Percentiles rank a stretch among this genome's conserved stretches.
Evolutionary conservation across 2,329 filamentous ascomycete species (phyloP).

Genomic region (Thyridium curvatum): DNA sequence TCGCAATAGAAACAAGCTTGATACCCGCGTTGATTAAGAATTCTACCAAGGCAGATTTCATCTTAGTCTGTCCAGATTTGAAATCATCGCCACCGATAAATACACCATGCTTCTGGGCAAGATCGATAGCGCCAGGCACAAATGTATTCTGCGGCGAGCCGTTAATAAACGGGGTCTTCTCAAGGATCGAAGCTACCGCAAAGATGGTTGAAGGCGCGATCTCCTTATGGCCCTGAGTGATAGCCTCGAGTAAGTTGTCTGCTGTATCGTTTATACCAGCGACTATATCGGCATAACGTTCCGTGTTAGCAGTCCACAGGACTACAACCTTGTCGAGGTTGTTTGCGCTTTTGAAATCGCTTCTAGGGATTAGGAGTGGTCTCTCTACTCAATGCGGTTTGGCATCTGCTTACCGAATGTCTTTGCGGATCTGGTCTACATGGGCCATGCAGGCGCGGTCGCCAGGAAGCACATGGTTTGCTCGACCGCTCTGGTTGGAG

Average conservation of each 20-base stretch:
- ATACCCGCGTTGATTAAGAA: constrained; percentile 98
- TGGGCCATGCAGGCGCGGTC: constrained; percentile 80
- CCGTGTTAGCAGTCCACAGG: constrained; percentile 98
- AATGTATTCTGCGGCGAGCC: constrained; percentile 99
- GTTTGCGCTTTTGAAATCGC: constrained; percentile 83
- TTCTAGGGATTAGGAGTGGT: no score
- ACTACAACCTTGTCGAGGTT: constrained; percentile 91
- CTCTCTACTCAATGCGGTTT: no score
- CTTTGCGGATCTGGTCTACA: constrained; percentile 85
- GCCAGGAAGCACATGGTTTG: constrained; percentile 82
- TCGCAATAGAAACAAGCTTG: constrained; percentile 96
- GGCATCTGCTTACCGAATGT: no score
- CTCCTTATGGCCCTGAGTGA: constrained; percentile 81
- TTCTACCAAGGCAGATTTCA: constrained; percentile 98
- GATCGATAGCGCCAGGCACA: constrained; percentile 82
- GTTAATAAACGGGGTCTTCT: constrained; percentile 93
- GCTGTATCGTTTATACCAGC: constrained; percentile 93
- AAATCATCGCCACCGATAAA: constrained; percentile 99
- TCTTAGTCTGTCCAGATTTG: constrained; percentile 99
- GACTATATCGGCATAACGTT: constrained; percentile 87
- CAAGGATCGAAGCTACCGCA: constrained; percentile 87
- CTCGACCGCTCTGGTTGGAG: constrained; percentile 93
- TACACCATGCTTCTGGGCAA: constrained; percentile 78
- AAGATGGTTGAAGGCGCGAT: constrained; percentile 95
- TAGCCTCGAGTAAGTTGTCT: constrained; percentile 83